Conservation (phyloP, 1,284 basidiomycete genomes). For the Rhodotorula sp. region DNA sequence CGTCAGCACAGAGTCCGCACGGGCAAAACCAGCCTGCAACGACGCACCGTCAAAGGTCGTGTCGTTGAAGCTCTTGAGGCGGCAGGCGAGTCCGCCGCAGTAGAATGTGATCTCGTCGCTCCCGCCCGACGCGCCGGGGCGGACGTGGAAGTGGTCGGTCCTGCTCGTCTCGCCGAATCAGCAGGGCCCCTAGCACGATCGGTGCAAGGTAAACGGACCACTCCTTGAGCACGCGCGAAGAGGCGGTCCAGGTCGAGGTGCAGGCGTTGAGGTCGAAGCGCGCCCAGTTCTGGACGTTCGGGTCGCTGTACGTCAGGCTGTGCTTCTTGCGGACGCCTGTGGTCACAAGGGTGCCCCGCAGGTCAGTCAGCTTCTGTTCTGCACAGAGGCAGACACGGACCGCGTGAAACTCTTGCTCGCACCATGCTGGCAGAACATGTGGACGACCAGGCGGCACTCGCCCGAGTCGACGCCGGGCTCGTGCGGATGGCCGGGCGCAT, state of each 20-base stretch:
- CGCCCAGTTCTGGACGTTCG: slow-evolving; percentile 30
- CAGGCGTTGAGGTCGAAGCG: slow-evolving; percentile 21
- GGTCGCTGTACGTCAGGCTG: slow-evolving; percentile 32
- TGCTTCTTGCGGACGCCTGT: slow-evolving; percentile 42
- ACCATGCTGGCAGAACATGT: slow-evolving; percentile 39
- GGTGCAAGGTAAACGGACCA: background rate
- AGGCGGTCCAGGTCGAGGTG: slow-evolving; percentile 30
- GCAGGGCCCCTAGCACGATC: background rate
- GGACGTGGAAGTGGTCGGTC: slow-evolving; percentile 39
- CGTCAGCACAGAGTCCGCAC: background rate
- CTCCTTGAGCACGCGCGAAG: slow-evolving; percentile 34
- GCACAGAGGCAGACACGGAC: too few species aligned
- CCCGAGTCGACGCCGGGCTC: slow-evolving; percentile 21
- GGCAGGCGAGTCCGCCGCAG: slow-evolving; percentile 10
- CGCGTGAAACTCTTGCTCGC: background rate
- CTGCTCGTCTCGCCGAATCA: background rate
- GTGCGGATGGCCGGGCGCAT: background rate
- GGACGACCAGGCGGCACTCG: slow-evolving; percentile 38
- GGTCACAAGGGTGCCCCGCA: too few species aligned
- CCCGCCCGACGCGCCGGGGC: background rate
- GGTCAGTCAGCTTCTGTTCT: too few species aligned
- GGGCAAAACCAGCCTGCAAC: background rate
- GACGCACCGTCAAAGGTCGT: slow-evolving; percentile 9
- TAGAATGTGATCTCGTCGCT: slow-evolving; percentile 42
- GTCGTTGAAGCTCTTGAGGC: slow-evolving; percentile 35